phyloP scores from a whole-genome alignment of 2,329 filamentous ascomycete species.

The Verticillium isaacii region DNA sequence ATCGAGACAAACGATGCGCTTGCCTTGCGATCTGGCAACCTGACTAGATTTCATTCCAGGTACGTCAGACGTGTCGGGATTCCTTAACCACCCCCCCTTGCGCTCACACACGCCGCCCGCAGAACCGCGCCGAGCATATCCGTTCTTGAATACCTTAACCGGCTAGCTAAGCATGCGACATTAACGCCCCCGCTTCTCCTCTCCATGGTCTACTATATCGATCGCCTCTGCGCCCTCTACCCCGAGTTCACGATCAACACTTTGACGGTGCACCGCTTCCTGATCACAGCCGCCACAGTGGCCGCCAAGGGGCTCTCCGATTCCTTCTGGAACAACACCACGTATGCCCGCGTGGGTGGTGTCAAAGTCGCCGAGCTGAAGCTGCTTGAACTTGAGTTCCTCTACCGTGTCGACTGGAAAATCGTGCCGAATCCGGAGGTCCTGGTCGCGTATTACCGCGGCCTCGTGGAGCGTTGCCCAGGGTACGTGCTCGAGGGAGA shows the following conservation, averaged over 20 bases:
- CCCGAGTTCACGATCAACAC: conserved; percentile 95
- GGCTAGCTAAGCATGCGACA: conserved; percentile 89
- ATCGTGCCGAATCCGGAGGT: conserved; percentile 96
- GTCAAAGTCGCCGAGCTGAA: conserved; percentile 88
- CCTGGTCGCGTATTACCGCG: conserved; percentile 87
- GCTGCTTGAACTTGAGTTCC: conserved; percentile 85
- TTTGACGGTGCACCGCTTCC: conserved; percentile 91
- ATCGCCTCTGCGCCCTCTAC: conserved; percentile 87
- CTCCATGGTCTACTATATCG: conserved; percentile 98
- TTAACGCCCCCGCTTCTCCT: conserved; percentile 90
- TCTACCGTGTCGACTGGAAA: conserved; percentile 90
- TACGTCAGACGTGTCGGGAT: conserved; percentile 29
- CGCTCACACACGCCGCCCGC: not conserved
- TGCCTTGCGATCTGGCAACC: conserved; percentile 75
- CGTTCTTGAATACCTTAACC: conserved; percentile 87
- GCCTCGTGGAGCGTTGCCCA: conserved; percentile 65
- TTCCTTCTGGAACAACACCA: conserved; percentile 97
- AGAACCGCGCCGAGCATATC: conserved; percentile 81
- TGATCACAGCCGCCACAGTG: conserved; percentile 93
- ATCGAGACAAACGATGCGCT: conserved; percentile 89
- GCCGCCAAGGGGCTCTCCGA: conserved; percentile 95
- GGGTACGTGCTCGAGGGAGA: conserved; percentile 46
- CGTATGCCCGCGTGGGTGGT: conserved; percentile 89
- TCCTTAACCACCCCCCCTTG: not conserved
- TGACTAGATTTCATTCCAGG: conserved; percentile 95